A percentile compares a stretch with the other conserved stretches of the same genome.
Conservation (phyloP, 371 early-diverging fungal genomes). For the Sporodiniella umbellata region DNA sequence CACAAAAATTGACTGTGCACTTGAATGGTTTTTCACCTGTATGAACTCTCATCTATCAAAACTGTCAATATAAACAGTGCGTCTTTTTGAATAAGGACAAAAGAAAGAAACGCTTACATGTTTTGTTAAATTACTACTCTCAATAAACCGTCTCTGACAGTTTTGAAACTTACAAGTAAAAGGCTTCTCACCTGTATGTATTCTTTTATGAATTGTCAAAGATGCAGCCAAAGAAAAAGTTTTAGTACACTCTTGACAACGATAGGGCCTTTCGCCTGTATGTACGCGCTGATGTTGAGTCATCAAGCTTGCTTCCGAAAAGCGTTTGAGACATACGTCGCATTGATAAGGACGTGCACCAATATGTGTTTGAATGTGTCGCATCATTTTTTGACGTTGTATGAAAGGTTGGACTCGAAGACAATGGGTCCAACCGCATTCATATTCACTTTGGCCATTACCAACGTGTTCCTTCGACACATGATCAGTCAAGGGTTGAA, state of each 20-base stretch:
- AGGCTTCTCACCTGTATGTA: conserved; percentile 73
- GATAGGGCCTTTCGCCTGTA: conserved; percentile 86
- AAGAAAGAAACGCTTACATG: no score
- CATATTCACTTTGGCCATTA: conserved; percentile 64
- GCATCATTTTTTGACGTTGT: conserved; percentile 80
- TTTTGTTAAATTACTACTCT: conserved; percentile 78
- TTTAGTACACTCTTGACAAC: conserved; percentile 73
- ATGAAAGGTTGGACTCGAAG: conserved; percentile 64
- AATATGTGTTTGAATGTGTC: conserved; percentile 85
- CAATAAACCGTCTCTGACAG: conserved; percentile 72
- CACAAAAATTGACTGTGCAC: conserved; percentile 60
- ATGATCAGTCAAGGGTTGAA: conserved; percentile 69
- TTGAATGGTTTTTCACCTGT: conserved; percentile 69
- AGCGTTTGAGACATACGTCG: conserved; percentile 72
- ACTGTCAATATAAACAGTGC: not conserved
- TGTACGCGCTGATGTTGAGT: conserved; percentile 82
- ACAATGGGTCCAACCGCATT: conserved; percentile 81
- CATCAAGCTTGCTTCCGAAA: conserved; percentile 79
- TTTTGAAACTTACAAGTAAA: conserved; percentile 71
- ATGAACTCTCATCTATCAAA: conserved; percentile 51
- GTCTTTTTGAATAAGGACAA: no score
- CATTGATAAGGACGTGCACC: conserved; percentile 88
- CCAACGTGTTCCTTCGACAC: conserved; percentile 77
- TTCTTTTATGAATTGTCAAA: conserved; percentile 64
- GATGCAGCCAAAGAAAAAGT: conserved; percentile 75